Evolutionary conservation across 345 rosid genomes (phyloP), one percentile per base, ranked within the genome.

Genomic region (Salix suchowensis): DNA sequence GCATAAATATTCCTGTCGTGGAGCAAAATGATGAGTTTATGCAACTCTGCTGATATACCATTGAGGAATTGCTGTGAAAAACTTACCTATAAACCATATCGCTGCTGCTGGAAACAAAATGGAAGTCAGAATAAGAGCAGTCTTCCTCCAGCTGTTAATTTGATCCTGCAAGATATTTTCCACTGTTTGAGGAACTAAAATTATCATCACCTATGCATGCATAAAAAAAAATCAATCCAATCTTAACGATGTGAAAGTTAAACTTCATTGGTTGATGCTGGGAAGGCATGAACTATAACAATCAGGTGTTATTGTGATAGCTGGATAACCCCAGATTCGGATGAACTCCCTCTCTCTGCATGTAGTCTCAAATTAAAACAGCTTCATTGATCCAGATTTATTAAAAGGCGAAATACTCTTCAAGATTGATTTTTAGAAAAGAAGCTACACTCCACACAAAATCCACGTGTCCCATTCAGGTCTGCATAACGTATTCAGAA

Each of bases 21-120:
- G 68, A 19, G 68, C 15, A 23, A 11, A 39, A 39, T n/a, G 52
- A 23, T 39, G 64, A 58, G 12, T 58, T 23, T n/a, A 58, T 58
- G 24, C 24, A 65, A 32, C 48, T 74, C 28, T 30, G 30, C 28
- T 21, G 30, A 8, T 0, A 61, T 6, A 75, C 18, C 14, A 24
- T 5, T 32, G n/a, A 9, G 40, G 32, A 55, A 32, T 34, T 23
- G 34, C 50, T 16, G 71, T 5, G 34, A 6, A 16, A 46, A 62
- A 44, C 37, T 73, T 85, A 89, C 97, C 98, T 71, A 88, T 88
- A 77, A 81, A 88, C 98, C 98, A 95, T 76, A 95, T 81, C n/a
- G 66, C 86, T 48, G 97, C 97, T 12, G 98, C 94, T 40, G 87
- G 94, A 87, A 95, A 91, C 78, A 93, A 79, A 74, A 93, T 84